phyloP scores from a whole-genome alignment of 768 basidiomycete genomes.

The Calvatia gigantea region DNA sequence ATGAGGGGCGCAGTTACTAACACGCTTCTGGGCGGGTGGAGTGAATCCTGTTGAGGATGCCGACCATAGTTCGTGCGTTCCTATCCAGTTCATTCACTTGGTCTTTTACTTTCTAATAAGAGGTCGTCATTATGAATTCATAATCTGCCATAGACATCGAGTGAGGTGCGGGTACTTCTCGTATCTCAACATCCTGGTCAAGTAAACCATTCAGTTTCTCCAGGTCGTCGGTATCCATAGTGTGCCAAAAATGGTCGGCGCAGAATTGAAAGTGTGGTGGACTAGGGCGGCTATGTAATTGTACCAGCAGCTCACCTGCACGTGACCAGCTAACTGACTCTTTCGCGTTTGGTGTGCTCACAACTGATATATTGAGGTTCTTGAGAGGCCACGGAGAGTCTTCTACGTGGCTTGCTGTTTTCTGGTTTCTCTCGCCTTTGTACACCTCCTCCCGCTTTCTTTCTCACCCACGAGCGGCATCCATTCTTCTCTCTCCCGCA shows the following conservation, averaged over 20 bases:
- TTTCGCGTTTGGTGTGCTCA: neutral
- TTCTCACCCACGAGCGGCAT: neutral
- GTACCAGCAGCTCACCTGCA: neutral
- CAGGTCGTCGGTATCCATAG: conserved; percentile 56
- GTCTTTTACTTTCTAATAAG: conserved; percentile 71
- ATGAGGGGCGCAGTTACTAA: conserved; percentile 29
- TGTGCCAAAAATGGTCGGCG: neutral
- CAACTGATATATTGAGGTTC: neutral
- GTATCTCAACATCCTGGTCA: conserved; percentile 58
- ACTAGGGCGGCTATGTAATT: neutral
- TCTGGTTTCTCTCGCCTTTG: neutral
- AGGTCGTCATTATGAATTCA: conserved; percentile 2
- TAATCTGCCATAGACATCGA: neutral
- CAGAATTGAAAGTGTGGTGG: neutral
- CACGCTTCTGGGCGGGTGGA: conserved; percentile 61
- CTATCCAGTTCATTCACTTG: conserved; percentile 74
- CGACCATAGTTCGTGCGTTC: conserved; percentile 67
- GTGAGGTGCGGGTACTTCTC: conserved; percentile 46
- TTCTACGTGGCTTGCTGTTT: neutral
- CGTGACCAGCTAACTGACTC: neutral
- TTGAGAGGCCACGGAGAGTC: neutral
- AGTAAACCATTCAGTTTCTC: conserved; percentile 56
- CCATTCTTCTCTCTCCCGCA: neutral
- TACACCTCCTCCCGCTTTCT: neutral
- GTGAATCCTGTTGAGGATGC: conserved; percentile 76